Evolutionary conservation across 306 rosid species (phyloP).

Genomic region (Cucumis melo): DNA sequence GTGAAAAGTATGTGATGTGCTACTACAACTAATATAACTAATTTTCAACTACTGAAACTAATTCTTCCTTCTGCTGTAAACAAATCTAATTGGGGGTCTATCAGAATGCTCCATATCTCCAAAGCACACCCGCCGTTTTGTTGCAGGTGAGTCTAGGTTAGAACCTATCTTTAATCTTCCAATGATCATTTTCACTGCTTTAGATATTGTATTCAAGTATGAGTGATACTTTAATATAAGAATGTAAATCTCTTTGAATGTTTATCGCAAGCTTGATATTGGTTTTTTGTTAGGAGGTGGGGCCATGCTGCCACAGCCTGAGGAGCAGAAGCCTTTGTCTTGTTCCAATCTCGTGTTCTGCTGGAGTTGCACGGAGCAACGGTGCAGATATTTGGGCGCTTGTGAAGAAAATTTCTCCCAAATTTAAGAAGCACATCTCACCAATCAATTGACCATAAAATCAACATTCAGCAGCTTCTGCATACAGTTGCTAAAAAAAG

Average conservation of each 20-base stretch:
- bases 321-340: slow-evolving; percentile 81
- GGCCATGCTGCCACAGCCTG: slow-evolving; percentile 39
- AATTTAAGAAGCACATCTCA: slow-evolving; percentile 23
- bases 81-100: no score
- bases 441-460: slow-evolving; percentile 30
- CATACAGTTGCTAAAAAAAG: not conserved
- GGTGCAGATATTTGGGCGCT: slow-evolving; percentile 99
- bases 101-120: no score
- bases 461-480: not conserved
- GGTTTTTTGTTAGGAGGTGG: slow-evolving; percentile 41
- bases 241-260: not conserved
- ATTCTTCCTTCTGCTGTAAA: no score
- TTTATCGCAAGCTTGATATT: not conserved
- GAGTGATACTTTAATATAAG: not conserved
- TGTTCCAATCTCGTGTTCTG: slow-evolving; percentile 59
- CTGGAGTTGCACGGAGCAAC: slow-evolving; percentile 80
- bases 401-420: slow-evolving; percentile 52
- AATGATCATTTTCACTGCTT: not conserved
- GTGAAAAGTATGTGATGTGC: no score
- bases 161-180: not conserved
- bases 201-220: not conserved
- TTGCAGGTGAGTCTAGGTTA: no score
- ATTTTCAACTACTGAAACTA: no score
- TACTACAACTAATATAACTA: no score
- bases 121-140: no score